Evolutionary conservation across 2,329 filamentous ascomycete genomes (phyloP).

Genomic region (Akanthomyces muscarius): DNA sequence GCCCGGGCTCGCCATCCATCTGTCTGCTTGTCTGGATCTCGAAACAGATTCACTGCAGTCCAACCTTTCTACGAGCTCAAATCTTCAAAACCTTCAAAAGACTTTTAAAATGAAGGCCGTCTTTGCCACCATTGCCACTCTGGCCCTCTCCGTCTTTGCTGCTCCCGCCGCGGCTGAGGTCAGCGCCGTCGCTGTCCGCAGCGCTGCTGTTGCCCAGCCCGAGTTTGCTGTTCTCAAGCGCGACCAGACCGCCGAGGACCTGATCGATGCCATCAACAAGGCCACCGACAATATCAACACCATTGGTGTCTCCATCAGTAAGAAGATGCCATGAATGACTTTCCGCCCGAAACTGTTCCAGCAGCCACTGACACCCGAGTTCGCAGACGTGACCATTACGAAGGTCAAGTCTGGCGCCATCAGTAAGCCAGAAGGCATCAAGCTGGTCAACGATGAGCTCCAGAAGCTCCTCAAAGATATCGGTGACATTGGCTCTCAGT

Average conservation of each 20-base stretch:
- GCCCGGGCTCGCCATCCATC: neutral
- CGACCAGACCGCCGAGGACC: neutral
- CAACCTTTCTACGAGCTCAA: neutral
- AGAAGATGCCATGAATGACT: neutral
- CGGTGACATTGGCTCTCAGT: neutral
- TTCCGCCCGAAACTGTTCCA: too few relatives aligned
- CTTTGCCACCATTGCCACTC: neutral
- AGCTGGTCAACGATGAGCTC: neutral
- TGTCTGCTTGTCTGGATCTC: neutral
- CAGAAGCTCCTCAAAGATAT: neutral
- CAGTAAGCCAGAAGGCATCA: neutral
- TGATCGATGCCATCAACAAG: conserved; percentile 2
- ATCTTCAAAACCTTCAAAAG: neutral
- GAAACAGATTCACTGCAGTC: neutral
- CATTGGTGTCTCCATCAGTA: neutral
- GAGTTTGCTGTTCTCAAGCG: neutral
- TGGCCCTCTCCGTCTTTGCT: conserved; percentile 2
- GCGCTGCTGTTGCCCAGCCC: neutral
- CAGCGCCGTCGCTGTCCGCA: neutral
- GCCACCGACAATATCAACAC: neutral
- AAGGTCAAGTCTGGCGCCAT: neutral
- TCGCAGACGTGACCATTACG: neutral
- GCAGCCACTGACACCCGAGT: neutral
- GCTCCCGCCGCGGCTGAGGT: neutral
- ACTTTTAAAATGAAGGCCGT: neutral